Base-by-base conservation (phyloP, 192 early-diverging fungal species). In the Pilobolus umbonatus region DNA sequence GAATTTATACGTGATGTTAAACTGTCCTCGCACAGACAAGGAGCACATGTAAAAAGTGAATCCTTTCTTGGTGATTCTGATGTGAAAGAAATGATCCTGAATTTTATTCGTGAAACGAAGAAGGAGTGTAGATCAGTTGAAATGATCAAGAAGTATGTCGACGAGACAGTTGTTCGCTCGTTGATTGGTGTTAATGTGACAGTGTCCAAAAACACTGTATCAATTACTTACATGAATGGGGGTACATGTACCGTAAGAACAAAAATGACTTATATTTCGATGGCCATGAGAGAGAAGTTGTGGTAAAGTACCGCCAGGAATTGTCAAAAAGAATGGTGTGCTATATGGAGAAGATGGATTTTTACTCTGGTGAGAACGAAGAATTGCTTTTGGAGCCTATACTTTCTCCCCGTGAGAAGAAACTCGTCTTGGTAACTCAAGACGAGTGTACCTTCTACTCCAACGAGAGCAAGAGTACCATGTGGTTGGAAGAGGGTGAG, bases 271-370 rank as follows among this genome's bases (percentile, higher is more conserved):
- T 53, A 5, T 62, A 62, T 35, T 40, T 59, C 26, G 60, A 72
- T 55, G 55, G 55, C 0, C 60, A 66, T 54, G 69, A 72, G 12
- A 3, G 59, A 5, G 15, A 42, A 4, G n/a, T n/a, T n/a, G n/a
- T n/a, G n/a, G n/a, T n/a, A n/a, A n/a, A n/a, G n/a, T n/a, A n/a
- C n/a, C n/a, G n/a, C n/a, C n/a, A n/a, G n/a, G n/a, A n/a, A n/a
- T n/a, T n/a, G n/a, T n/a, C n/a, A n/a, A n/a, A n/a, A n/a, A n/a
- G n/a, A n/a, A n/a, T n/a, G n/a, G n/a, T n/a, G n/a, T n/a, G n/a
- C n/a, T n/a, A n/a, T n/a, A n/a, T n/a, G n/a, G n/a, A n/a, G n/a
- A n/a, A n/a, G n/a, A n/a, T n/a, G n/a, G n/a, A n/a, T n/a, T n/a
- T n/a, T n/a, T n/a, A n/a, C n/a, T n/a, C n/a, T n/a, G n/a, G n/a